Percentiles rank a stretch among this genome's conserved stretches.
phyloP scores from a whole-genome alignment of 1,139 yeast species.

The Taiozyma onychis region DNA sequence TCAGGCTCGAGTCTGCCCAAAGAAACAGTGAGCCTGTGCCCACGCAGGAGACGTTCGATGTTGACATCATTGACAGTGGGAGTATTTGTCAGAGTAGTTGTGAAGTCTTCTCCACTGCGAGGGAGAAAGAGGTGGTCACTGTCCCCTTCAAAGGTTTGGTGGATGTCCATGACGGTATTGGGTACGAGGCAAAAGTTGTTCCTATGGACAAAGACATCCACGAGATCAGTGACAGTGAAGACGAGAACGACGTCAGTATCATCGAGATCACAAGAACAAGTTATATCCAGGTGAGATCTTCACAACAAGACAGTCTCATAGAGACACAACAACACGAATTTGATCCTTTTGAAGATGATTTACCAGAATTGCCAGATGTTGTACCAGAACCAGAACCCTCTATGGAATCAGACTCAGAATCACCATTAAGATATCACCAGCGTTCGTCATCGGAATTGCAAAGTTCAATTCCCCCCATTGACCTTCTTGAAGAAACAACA shows the following conservation, averaged over 20 bases:
- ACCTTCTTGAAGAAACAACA: not conserved
- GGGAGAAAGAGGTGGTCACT: conserved; percentile 5
- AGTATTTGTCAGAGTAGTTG: conserved; percentile 7
- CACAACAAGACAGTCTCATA: not conserved
- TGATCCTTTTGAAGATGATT: not conserved
- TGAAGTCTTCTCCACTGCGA: conserved; percentile 21
- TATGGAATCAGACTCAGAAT: not conserved
- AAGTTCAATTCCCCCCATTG: not conserved
- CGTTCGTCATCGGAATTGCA: not conserved
- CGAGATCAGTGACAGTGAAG: conserved; percentile 18
- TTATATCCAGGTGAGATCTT: not conserved
- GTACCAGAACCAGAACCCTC: not conserved
- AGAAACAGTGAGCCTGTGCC: conserved; percentile 9
- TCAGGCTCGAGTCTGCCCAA: conserved; percentile 11
- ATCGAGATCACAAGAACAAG: conserved; percentile 21
- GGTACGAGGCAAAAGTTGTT: conserved; percentile 12
- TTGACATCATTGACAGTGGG: conserved; percentile 10
- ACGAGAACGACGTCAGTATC: conserved; percentile 20
- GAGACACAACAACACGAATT: not conserved
- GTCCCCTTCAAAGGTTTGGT: not conserved
- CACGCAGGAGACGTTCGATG: conserved; percentile 13
- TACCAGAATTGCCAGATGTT: not conserved
- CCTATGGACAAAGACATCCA: conserved; percentile 5
- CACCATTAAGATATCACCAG: not conserved
- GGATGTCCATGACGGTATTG: not conserved